Evolutionary conservation across 2,329 filamentous ascomycete genomes (phyloP).

Genomic region (Coleophoma eucalyptorum): DNA sequence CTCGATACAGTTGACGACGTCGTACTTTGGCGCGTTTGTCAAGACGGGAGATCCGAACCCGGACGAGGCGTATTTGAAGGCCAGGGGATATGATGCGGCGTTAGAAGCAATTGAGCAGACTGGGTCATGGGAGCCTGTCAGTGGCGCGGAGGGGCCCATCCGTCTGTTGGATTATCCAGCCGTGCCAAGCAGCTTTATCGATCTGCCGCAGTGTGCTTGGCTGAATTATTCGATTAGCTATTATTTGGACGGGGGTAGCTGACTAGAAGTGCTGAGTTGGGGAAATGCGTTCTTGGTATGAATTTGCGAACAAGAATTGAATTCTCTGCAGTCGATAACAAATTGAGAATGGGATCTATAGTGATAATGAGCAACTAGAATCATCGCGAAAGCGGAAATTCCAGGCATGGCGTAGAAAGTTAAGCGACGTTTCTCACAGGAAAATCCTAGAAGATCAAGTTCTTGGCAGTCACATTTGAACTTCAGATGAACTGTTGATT

Average conservation of each 20-base stretch:
- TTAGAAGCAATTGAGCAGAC: conserved; percentile 33
- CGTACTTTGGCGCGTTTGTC: conserved; percentile 45
- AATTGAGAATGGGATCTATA: no score
- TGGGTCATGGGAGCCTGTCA: conserved; percentile 37
- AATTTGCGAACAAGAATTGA: no score
- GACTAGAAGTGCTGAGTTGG: no score
- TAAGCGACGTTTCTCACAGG: no score
- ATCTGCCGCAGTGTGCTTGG: conserved; percentile 43
- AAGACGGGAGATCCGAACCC: conserved; percentile 43
- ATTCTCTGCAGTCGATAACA: no score
- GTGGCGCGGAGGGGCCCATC: conserved; percentile 32
- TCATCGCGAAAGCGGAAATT: no score
- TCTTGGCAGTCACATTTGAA: no score
- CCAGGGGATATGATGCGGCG: conserved; percentile 39
- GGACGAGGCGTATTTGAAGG: conserved; percentile 33
- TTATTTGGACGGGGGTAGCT: conserved; percentile 27
- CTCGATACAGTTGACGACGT: conserved; percentile 38
- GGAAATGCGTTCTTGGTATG: no score
- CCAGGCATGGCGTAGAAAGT: no score
- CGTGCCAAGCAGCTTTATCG: conserved; percentile 34
- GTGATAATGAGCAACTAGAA: no score
- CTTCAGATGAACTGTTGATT: no score
- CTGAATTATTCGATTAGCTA: conserved; percentile 38
- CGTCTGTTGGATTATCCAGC: conserved; percentile 42
- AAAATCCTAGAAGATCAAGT: no score